phyloP scores from a whole-genome alignment of 805 yeast species.

The Saccharomycopsis olivae region DNA sequence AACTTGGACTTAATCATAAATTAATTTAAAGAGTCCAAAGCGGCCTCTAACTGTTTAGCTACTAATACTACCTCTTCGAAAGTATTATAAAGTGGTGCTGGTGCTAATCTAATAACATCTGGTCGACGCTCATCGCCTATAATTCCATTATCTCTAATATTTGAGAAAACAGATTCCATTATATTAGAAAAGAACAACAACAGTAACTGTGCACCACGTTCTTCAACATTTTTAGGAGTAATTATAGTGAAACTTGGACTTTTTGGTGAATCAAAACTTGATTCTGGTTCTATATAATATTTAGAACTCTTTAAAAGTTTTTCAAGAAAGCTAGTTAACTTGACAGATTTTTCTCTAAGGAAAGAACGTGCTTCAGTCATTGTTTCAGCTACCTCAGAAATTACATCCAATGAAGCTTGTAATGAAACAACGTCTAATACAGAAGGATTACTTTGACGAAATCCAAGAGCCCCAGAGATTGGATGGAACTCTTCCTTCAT shows the following conservation, averaged over 20 bases:
- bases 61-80: conserved; percentile 50
- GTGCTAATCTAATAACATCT: conserved; percentile 82
- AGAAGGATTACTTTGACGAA: conserved; percentile 83
- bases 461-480: conserved; percentile 76
- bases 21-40: conserved; percentile 21
- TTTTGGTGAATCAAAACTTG: conserved; percentile 16
- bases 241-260: conserved; percentile 47
- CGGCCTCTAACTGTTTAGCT: conserved; percentile 34
- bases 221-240: conserved; percentile 50
- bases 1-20: conserved; percentile 1
- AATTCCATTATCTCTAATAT: conserved; percentile 45
- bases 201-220: conserved; percentile 79
- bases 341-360: conserved; percentile 40
- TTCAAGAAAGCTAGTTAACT: conserved; percentile 49
- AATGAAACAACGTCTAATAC: conserved; percentile 76
- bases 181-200: conserved; percentile 46
- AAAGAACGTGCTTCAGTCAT: neutral
- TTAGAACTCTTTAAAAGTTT: conserved; percentile 34
- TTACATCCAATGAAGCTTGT: conserved; percentile 52
- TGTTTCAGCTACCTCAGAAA: conserved; percentile 22
- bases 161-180: conserved; percentile 51
- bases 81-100: conserved; percentile 74
- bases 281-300: conserved; percentile 31
- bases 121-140: conserved; percentile 88
- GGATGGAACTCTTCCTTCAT: conserved; percentile 78